Base-by-base conservation (phyloP, 306 rosid genomes). In the Oemleria cerasiformis region DNA sequence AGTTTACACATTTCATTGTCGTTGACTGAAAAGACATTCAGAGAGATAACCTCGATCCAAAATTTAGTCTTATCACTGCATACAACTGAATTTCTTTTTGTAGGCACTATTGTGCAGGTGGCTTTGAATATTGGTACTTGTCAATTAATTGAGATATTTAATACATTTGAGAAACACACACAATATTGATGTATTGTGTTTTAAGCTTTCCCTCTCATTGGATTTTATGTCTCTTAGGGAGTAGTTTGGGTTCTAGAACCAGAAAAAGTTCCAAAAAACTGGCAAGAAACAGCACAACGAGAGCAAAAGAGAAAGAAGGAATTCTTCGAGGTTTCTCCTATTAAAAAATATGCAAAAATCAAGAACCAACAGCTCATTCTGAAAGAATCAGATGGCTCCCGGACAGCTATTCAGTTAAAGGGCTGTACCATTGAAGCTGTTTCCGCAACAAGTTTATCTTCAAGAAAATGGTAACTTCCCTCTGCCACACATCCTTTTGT, bases 171-270 rank as follows among this genome's bases (percentile, higher is more conserved):
- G 30, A 6, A 8, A 43, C 50, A 4, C 20, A 9, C 19, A 9
- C 36, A 9, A 9, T 41, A 40, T 19, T 63, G 53, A 20, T 66
- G 5, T 48, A 5, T 15, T 42, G 5, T 17, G 21, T 70, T 44
- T 70, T 61, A 53, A 76, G 65, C 73, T 79, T 55, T 69, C 53
- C 23, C 47, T 60, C 68, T 73, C 58, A 64, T n/a, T n/a, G n/a
- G n/a, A 49, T 41, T 73, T 41, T 21, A 72, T 69, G 64, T 67
- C 55, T 43, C 73, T 82, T 68, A 94, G 99, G 99, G 99, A 43
- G 77, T 80, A 67, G 78, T 94, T 79, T 94, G 99, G 99, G 79
- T 94, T 58, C 73, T 91, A 67, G 97, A 87, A 76, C 72, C 91
- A 48, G 89, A 83, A 30, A 89, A 86, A 73, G 83, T 79, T 78